Percentiles rank a stretch among this genome's conserved stretches.
Conservation (phyloP, 2,329 filamentous ascomycete genomes). For the Monosporascus ibericus region DNA sequence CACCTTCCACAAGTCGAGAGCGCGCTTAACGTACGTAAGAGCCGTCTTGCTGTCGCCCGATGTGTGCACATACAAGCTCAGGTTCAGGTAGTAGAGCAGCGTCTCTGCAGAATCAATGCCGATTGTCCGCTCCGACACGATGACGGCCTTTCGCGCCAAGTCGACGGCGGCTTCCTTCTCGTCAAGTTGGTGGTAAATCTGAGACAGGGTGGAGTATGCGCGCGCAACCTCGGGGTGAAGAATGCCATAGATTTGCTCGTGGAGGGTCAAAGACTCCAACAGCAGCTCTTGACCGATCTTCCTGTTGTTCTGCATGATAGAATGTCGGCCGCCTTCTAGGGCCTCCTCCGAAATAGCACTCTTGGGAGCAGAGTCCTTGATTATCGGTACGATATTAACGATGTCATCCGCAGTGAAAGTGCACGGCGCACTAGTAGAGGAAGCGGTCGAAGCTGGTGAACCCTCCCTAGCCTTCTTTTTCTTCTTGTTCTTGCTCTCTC, state of each 20-base stretch:
- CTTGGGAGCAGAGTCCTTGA: constrained; percentile 90
- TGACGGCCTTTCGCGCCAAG: constrained; percentile 90
- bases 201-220: constrained; percentile 90
- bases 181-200: constrained; percentile 95
- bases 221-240: constrained; percentile 93
- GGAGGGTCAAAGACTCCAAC: constrained; percentile 89
- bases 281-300: constrained; percentile 94
- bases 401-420: constrained; percentile 84
- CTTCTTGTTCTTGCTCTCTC: constrained; percentile 51
- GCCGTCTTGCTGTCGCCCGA: constrained; percentile 83
- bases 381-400: constrained; percentile 84
- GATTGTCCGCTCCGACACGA: constrained; percentile 89
- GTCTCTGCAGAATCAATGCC: constrained; percentile 93
- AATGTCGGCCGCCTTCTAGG: constrained; percentile 90
- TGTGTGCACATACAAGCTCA: constrained; percentile 89
- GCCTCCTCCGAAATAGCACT: constrained; percentile 92
- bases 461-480: constrained; percentile 53
- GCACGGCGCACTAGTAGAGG: constrained; percentile 33
- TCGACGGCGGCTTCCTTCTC: constrained; percentile 96
- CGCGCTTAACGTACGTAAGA: constrained; percentile 85
- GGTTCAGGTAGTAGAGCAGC: constrained; percentile 89
- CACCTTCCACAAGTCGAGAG: constrained; percentile 91
- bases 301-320: constrained; percentile 90
- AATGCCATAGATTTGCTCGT: constrained; percentile 98
- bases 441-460: constrained; percentile 40